Conservation (phyloP, 1,139 yeast genomes). For the Taphrina populina region DNA sequence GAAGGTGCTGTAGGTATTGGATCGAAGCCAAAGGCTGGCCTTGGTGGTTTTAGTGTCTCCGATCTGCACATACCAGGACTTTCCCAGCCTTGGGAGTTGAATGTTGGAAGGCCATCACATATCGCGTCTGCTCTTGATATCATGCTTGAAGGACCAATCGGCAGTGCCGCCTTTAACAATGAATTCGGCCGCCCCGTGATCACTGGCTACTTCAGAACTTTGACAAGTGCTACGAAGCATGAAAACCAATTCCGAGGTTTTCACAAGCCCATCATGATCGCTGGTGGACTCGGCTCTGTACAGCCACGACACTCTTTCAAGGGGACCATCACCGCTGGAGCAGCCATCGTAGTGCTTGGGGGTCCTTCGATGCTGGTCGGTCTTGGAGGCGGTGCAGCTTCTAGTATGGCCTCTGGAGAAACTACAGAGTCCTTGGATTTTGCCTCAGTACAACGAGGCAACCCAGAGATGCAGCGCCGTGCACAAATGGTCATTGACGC, state of each 20-base stretch:
- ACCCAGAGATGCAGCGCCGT: conserved; percentile 98
- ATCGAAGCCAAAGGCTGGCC: conserved; percentile 93
- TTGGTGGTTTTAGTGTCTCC: conserved; percentile 88
- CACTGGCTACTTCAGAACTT: conserved; percentile 93
- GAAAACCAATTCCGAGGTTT: conserved; percentile 81
- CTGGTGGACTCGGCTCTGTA: conserved; percentile 98
- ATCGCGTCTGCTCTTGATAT: conserved; percentile 91
- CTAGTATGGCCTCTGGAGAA: conserved; percentile 91
- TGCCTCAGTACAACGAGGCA: conserved; percentile 98
- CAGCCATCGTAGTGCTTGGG: conserved; percentile 89
- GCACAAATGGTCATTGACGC: conserved; percentile 97
- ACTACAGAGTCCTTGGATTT: conserved; percentile 87
- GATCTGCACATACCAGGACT: conserved; percentile 83
- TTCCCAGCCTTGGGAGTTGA: conserved; percentile 91
- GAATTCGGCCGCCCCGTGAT: conserved; percentile 99
- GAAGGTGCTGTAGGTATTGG: conserved; percentile 99
- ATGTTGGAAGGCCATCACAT: conserved; percentile 86
- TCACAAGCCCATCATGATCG: conserved; percentile 99
- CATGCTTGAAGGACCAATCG: conserved; percentile 96
- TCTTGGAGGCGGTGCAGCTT: conserved; percentile 99
- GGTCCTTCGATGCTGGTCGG: conserved; percentile 99
- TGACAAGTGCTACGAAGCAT: conserved; percentile 73
- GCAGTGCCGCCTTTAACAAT: conserved; percentile 97
- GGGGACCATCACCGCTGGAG: conserved; percentile 87
- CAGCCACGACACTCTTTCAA: conserved; percentile 91